Conservation (phyloP, 2,329 filamentous ascomycete species). For the Claviceps fusiformis region DNA sequence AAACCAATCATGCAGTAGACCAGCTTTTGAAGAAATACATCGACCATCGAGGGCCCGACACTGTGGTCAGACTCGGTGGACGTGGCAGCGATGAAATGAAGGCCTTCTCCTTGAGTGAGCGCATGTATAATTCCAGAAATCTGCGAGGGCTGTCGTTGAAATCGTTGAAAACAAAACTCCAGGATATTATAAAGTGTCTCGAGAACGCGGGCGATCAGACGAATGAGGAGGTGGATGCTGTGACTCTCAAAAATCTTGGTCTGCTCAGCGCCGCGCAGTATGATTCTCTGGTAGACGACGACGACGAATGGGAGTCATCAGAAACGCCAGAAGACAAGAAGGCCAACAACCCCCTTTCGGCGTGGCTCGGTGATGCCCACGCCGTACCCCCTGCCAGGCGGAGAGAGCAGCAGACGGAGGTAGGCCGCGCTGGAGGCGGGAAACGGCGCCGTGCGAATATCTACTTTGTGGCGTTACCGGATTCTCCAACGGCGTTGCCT, state of each 20-base stretch:
- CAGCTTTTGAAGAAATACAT: conserved; percentile 58
- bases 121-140: conserved; percentile 16
- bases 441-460: conserved; percentile 23
- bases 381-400: neutral
- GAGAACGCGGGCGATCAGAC: conserved; percentile 11
- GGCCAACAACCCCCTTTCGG: neutral
- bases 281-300: conserved; percentile 43
- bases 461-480: neutral
- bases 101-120: conserved; percentile 41
- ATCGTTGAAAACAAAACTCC: conserved; percentile 3
- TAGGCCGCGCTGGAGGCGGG: neutral
- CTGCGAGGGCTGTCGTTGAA: conserved; percentile 6
- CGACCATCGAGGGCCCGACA: conserved; percentile 29
- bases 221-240: conserved; percentile 33
- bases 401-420: neutral
- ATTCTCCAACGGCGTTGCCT: neutral
- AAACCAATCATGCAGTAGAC: conserved; percentile 85
- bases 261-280: conserved; percentile 52
- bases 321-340: neutral
- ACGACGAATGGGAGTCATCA: conserved; percentile 22
- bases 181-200: conserved; percentile 5
- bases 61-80: conserved; percentile 48
- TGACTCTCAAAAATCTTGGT: conserved; percentile 36
- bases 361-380: conserved; percentile 9
- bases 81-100: conserved; percentile 54